These are phyloP conservation scores for Bipolaris sorokiniana DNA, from an alignment of 2,329 filamentous ascomycete species.

Conservation along the genomic window DNA sequence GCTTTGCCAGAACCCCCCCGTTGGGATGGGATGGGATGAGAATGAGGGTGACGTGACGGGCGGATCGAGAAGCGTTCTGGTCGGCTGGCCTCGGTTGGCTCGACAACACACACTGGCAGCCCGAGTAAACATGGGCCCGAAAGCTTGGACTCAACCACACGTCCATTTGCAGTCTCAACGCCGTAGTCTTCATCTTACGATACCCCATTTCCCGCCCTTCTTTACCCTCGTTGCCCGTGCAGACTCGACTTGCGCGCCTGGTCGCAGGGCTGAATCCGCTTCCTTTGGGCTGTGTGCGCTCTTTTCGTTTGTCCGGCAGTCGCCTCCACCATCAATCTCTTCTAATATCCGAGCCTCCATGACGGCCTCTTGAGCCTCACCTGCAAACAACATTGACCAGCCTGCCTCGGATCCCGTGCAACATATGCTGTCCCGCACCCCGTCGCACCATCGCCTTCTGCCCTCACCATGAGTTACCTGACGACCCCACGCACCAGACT, in stretches of 20 bases:
- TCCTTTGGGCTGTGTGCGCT: slow-evolving; percentile 18
- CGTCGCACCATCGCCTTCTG: slow-evolving; percentile 19
- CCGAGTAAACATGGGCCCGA: slow-evolving; percentile 16
- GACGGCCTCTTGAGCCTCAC: slow-evolving; percentile 34
- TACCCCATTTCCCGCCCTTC: slow-evolving; percentile 36
- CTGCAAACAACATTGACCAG: slow-evolving; percentile 14
- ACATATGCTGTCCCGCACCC: slow-evolving; percentile 37
- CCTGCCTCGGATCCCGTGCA: slow-evolving; percentile 22
- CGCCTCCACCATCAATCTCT: slow-evolving; percentile 25
- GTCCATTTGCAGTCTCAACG: slow-evolving; percentile 35
- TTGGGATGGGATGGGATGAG: not conserved
- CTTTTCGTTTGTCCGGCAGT: slow-evolving; percentile 31
- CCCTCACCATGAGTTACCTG: slow-evolving; percentile 47
- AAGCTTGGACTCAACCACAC: slow-evolving; percentile 22
- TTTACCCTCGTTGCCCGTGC: slow-evolving; percentile 28
- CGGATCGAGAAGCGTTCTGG: slow-evolving; percentile 14
- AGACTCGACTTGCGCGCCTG: slow-evolving; percentile 27
- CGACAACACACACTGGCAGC: slow-evolving; percentile 15
- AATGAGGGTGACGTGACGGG: not conserved
- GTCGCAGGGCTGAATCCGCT: slow-evolving; percentile 29
- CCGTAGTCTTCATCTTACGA: slow-evolving; percentile 30
- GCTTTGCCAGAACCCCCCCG: not conserved
- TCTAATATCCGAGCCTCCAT: slow-evolving; percentile 35
- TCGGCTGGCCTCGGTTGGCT: slow-evolving; percentile 20
- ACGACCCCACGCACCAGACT: slow-evolving; percentile 49